Conservation (phyloP, 495 filamentous ascomycete genomes). For the Penicillium argentinense region DNA sequence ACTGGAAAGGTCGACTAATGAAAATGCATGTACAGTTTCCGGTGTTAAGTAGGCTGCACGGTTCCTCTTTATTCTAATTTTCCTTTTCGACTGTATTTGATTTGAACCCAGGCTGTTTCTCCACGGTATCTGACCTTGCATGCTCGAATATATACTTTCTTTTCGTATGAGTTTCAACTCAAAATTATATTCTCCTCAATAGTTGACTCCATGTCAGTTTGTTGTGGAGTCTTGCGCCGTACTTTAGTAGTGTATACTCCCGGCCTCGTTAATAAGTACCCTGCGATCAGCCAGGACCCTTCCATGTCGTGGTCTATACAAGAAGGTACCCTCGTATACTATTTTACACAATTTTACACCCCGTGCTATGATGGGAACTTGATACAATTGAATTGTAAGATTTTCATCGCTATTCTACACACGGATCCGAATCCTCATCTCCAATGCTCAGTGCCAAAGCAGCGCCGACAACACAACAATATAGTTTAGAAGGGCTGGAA, state of each 20-base stretch:
- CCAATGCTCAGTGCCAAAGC: background rate
- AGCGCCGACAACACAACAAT: conserved; percentile 7
- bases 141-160: conserved; percentile 16
- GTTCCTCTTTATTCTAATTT: conserved; percentile 23
- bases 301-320: too few species aligned
- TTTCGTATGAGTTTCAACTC: too few species aligned
- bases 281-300: too few species aligned
- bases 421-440: background rate
- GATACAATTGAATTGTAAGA: too few species aligned
- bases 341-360: too few species aligned
- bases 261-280: too few species aligned
- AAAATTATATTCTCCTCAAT: too few species aligned
- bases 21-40: conserved; percentile 40
- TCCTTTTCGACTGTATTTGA: conserved; percentile 28
- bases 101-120: conserved; percentile 26
- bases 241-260: too few species aligned
- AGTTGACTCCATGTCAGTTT: too few species aligned
- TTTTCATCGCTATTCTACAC: conserved; percentile 23
- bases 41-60: conserved; percentile 31
- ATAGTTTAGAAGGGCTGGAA: conserved; percentile 45
- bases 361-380: too few species aligned
- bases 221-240: too few species aligned
- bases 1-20: conserved; percentile 80
- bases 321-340: too few species aligned
- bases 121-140: conserved; percentile 18